Evolutionary conservation across 768 basidiomycete genomes (phyloP).

Genomic region (Phanerodontia chrysosporium): DNA sequence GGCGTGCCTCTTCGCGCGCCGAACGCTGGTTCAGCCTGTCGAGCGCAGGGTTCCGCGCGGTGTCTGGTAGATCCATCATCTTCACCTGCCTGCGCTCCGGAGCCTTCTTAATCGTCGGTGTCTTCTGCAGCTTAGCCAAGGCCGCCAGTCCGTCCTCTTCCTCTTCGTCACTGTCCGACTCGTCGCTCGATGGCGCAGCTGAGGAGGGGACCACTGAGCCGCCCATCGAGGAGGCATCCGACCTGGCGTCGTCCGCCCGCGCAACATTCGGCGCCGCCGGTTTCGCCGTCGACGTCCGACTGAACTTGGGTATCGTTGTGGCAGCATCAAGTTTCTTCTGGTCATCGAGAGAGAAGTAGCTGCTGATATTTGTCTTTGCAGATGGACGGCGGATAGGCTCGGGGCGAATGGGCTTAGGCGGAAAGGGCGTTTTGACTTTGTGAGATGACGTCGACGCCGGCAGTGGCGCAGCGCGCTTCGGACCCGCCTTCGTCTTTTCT

Average conservation of each 20-base stretch:
- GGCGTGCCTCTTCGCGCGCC: constrained; percentile 51
- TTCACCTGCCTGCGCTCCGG: constrained; percentile 60
- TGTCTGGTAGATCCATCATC: constrained; percentile 50
- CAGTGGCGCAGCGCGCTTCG: no score
- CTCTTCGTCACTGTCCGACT: constrained; percentile 43
- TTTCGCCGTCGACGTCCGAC: constrained; percentile 21
- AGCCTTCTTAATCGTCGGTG: constrained; percentile 54
- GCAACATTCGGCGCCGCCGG: no score
- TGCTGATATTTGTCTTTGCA: constrained; percentile 12
- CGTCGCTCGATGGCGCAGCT: constrained; percentile 19
- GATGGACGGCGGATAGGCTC: neutral
- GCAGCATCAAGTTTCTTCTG: constrained; percentile 35
- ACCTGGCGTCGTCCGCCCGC: neutral
- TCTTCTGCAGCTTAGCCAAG: constrained; percentile 56
- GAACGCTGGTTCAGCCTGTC: constrained; percentile 37
- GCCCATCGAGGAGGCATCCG: neutral
- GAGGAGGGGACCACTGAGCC: constrained; percentile 16
- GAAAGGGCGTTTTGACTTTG: neutral
- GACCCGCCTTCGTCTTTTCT: constrained; percentile 10
- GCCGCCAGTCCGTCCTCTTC: constrained; percentile 43
- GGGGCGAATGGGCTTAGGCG: neutral
- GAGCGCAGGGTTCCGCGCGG: constrained; percentile 37
- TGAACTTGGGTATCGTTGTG: constrained; percentile 38
- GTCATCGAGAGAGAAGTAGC: constrained; percentile 25
- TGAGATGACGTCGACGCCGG: neutral